Conservation (phyloP, 768 basidiomycete genomes). For the Russula earlei region DNA sequence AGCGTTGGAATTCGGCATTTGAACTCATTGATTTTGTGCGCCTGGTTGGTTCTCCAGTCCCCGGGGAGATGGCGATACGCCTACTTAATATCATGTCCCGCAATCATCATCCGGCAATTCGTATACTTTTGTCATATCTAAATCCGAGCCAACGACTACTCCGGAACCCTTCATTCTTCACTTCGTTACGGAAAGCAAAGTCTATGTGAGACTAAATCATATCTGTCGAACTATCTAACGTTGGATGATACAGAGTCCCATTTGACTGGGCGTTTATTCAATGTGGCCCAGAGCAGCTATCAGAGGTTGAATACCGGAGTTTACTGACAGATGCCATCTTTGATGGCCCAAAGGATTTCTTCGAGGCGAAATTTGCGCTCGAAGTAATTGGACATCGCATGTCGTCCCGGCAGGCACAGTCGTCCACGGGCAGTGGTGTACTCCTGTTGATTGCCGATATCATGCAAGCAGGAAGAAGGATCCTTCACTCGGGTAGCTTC, state of each 20-base stretch:
- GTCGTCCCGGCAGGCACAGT: not conserved
- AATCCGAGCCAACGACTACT: conserved; percentile 35
- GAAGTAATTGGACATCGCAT: conserved; percentile 3
- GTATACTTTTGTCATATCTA: conserved; percentile 35
- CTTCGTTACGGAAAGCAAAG: not conserved
- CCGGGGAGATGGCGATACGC: conserved; percentile 32
- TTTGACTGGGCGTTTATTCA: conserved; percentile 14
- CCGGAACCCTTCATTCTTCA: conserved; percentile 23
- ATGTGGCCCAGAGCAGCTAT: conserved; percentile 6
- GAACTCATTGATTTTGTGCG: conserved; percentile 61
- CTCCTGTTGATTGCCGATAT: conserved; percentile 8
- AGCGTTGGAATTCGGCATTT: conserved; percentile 35
- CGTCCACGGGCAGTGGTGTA: not conserved
- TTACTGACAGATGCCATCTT: conserved; percentile 2
- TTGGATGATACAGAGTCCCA: not conserved
- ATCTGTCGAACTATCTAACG: not conserved
- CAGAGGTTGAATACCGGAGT: not conserved
- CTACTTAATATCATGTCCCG: conserved; percentile 32
- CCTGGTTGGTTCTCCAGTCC: conserved; percentile 32
- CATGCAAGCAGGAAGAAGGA: conserved; percentile 2
- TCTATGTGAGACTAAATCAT: not conserved
- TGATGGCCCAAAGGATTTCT: not conserved
- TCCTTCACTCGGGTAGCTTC: not conserved
- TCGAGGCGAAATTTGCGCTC: conserved; percentile 11
- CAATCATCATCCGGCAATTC: conserved; percentile 35